Evolutionary conservation across 371 early-diverging fungal genomes (phyloP).

Genomic region (Mortierella sp.): DNA sequence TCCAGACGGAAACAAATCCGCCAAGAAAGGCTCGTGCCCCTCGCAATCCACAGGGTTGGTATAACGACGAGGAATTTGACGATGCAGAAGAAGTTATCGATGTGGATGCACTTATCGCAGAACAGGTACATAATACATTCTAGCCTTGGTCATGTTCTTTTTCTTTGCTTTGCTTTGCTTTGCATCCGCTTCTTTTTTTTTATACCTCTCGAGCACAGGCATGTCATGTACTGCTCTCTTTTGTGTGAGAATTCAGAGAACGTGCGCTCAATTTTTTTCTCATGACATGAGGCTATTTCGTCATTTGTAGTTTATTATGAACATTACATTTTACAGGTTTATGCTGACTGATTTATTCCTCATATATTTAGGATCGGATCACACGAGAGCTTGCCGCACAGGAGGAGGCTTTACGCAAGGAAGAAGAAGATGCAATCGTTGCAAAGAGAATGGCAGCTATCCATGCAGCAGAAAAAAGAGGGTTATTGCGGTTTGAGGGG

Average conservation of each 20-base stretch:
- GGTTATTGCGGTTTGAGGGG: constrained; percentile 40
- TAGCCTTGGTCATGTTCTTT: background rate
- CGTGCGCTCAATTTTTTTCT: background rate
- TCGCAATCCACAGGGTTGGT: constrained; percentile 35
- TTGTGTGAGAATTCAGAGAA: background rate
- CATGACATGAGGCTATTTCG: background rate
- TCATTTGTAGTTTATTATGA: background rate
- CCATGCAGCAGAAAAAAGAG: constrained; percentile 42
- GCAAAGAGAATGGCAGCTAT: constrained; percentile 44
- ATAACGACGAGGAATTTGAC: constrained; percentile 10
- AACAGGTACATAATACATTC: constrained; percentile 30
- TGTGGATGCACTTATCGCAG: constrained; percentile 46
- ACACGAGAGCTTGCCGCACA: constrained; percentile 42
- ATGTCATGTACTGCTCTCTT: constrained; percentile 1
- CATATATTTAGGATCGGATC: constrained; percentile 38
- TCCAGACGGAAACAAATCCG: background rate
- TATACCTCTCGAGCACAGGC: background rate
- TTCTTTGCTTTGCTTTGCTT: background rate
- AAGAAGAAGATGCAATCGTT: constrained; percentile 38
- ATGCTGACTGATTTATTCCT: background rate
- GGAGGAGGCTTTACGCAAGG: constrained; percentile 40
- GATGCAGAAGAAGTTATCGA: constrained; percentile 48
- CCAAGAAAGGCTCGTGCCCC: constrained; percentile 17
- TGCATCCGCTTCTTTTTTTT: background rate
- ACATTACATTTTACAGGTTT: background rate